Evolutionary conservation across 2,329 filamentous ascomycete species (phyloP), one percentile per base, ranked within the genome.

Genomic region (Dactylellina cionopaga): DNA sequence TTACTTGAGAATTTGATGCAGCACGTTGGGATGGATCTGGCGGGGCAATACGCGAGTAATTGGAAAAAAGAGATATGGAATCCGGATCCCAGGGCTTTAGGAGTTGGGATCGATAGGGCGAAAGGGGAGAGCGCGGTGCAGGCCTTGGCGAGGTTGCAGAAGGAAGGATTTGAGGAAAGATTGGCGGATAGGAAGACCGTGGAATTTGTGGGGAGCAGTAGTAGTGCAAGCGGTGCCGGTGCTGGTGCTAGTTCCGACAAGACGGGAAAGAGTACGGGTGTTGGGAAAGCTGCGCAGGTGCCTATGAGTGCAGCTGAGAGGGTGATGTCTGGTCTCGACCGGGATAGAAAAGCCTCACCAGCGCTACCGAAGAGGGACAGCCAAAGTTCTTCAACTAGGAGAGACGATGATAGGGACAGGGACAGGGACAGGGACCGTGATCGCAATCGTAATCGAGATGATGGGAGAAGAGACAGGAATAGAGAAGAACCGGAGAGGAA

Each of bases 1-100:
- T 82, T 93, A 58, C 86, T 88, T 80, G 87, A 90, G 74, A 92
- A 91, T 80, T 83, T 94, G 62, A 84, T 92, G 82, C 84, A 83
- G 22, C 93, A 92, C 81, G 88, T 89, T 11, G 85, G 84, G 2
- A 83, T 88, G 19, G 81, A 80, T 33, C 81, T 82, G 33, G 81
- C 83, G 52, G 85, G 84, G 22, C 88, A 91, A 80, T 92, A 93
- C 79, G 83, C 83, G 29, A 91, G 88, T 5, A 88, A 88, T 1
- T 77, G 90, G 46, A 77, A 83, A 0, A 76, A 79, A 1, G 83
- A 85, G 2, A 75, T 88, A 4, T 90, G 87, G 86, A 82, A 89
- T 74, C 86, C 87, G 0, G 78, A 72, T 37, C 68, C 68, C 5
- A 62, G 59, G 46, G 37, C 47, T 5, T 47, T 72, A 5, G 68